These are phyloP conservation scores for Magnusiomyces magnusii DNA, from an alignment of 1,139 yeast species.

Conservation along the genomic window DNA sequence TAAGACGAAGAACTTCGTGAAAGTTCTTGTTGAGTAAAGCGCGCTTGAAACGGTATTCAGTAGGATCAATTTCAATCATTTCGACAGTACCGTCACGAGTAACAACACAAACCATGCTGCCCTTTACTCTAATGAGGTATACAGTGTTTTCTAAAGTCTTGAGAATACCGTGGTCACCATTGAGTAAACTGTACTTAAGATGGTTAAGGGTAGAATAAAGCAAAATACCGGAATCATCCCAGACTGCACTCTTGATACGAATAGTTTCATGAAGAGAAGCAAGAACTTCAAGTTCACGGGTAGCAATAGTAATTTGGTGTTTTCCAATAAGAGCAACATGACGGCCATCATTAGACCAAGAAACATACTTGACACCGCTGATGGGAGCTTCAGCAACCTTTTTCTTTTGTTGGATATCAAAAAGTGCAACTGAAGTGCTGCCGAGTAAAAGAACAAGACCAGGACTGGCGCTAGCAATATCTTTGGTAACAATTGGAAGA, in stretches of 20 bases:
- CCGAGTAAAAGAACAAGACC: constrained; percentile 78
- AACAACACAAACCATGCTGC: constrained; percentile 67
- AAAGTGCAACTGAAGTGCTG: constrained; percentile 62
- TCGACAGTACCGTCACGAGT: constrained; percentile 84
- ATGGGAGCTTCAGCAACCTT: constrained; percentile 62
- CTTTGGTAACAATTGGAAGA: constrained; percentile 63
- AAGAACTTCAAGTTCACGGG: constrained; percentile 65
- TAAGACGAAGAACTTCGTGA: constrained; percentile 84
- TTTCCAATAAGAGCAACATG: constrained; percentile 84
- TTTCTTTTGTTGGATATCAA: constrained; percentile 91
- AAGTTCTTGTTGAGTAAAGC: constrained; percentile 87
- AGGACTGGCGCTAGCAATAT: constrained; percentile 66
- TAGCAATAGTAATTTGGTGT: constrained; percentile 86
- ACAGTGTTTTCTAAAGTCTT: constrained; percentile 89
- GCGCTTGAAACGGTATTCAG: constrained; percentile 93
- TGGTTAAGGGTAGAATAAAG: constrained; percentile 93
- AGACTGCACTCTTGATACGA: constrained; percentile 93
- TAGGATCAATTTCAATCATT: constrained; percentile 76
- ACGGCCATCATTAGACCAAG: constrained; percentile 86
- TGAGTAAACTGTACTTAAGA: constrained; percentile 83
- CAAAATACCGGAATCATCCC: constrained; percentile 93
- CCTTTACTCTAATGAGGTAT: constrained; percentile 67
- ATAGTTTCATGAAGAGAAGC: constrained; percentile 94
- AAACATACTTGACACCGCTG: constrained; percentile 69
- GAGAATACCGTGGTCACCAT: constrained; percentile 92